A percentile compares a stretch with the other conserved stretches of the same genome.
phyloP scores from a whole-genome alignment of 2,329 filamentous ascomycete species.

The Triangularia setosa region DNA sequence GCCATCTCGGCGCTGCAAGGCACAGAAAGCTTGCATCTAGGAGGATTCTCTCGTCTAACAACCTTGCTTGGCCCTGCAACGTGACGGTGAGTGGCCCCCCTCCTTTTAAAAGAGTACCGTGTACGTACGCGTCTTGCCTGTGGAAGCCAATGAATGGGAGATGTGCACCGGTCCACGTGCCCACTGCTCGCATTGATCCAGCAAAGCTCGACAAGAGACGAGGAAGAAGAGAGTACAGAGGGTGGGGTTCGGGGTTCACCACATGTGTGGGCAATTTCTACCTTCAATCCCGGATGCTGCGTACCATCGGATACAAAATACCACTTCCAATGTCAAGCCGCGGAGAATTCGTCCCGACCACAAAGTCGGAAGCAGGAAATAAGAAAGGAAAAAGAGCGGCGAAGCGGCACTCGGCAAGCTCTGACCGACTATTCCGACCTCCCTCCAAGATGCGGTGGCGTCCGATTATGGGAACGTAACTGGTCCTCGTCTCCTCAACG shows the following conservation, averaged over 20 bases:
- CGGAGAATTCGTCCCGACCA: background rate
- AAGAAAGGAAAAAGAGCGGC: constrained; percentile 4
- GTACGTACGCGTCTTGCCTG: background rate
- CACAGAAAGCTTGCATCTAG: background rate
- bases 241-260: background rate
- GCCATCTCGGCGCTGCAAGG: constrained; percentile 1
- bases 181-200: background rate
- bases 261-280: background rate
- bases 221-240: background rate
- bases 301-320: too few relatives aligned
- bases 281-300: background rate
- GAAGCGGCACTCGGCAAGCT: background rate
- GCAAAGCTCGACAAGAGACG: constrained; percentile 1
- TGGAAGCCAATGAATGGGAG: background rate
- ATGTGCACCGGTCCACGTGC: background rate
- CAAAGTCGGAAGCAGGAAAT: background rate
- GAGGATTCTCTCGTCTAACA: background rate
- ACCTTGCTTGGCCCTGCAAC: background rate
- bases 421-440: background rate
- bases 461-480: background rate
- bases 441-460: background rate
- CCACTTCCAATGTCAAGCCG: background rate
- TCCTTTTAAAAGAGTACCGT: background rate
- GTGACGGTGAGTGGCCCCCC: background rate
- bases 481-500: background rate